phyloP scores from a whole-genome alignment of 2,329 filamentous ascomycete genomes.

The Raffaelea arxii region DNA sequence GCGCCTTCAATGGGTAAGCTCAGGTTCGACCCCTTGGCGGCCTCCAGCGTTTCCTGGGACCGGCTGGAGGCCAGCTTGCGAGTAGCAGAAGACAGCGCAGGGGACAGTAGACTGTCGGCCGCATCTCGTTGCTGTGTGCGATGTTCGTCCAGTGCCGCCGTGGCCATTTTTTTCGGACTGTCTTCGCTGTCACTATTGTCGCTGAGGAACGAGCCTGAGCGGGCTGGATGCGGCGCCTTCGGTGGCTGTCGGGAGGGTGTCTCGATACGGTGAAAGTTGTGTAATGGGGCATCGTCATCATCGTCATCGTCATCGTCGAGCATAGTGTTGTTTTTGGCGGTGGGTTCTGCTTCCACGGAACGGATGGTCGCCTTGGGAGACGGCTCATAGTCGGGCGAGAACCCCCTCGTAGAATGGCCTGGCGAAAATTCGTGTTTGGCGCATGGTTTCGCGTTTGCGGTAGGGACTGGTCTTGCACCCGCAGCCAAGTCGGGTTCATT shows the following conservation, averaged over 20 bases:
- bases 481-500: no score
- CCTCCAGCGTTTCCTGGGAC: background rate
- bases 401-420: constrained; percentile 41
- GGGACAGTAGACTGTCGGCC: constrained; percentile 12
- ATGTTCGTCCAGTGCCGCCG: constrained; percentile 2
- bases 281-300: background rate
- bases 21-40: constrained; percentile 23
- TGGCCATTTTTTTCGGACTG: constrained; percentile 15
- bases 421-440: no score
- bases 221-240: constrained; percentile 20
- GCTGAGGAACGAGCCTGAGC: constrained; percentile 40
- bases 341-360: constrained; percentile 39
- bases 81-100: no score
- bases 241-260: constrained; percentile 26
- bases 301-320: constrained; percentile 8
- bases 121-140: constrained; percentile 3
- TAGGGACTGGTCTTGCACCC: no score
- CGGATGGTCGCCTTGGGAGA: constrained; percentile 63
- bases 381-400: constrained; percentile 68
- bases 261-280: constrained; percentile 16
- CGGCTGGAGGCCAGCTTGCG: no score
- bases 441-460: no score
- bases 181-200: constrained; percentile 42
- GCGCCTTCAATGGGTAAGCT: constrained; percentile 33
- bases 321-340: constrained; percentile 3